Conservation (phyloP, 2,329 filamentous ascomycete genomes). For the Sarocladium kiliense region DNA sequence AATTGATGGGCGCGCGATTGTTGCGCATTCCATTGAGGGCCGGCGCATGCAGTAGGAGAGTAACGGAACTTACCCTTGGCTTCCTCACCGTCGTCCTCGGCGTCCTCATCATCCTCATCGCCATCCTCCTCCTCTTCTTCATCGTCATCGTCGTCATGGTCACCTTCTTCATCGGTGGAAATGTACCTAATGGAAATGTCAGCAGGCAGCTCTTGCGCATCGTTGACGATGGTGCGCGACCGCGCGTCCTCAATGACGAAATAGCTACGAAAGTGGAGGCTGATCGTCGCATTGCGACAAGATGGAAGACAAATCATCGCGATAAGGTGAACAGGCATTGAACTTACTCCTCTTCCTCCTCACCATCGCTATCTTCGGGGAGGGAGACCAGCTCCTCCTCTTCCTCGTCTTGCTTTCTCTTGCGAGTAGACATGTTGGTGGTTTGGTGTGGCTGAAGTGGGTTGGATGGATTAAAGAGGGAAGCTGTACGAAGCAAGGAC, state of each 20-base stretch:
- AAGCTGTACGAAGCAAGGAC: not conserved
- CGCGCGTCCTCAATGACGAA: constrained; percentile 1
- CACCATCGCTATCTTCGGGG: constrained; percentile 44
- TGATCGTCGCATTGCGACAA: not conserved
- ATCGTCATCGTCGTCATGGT: constrained; percentile 32
- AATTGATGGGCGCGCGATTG: not conserved
- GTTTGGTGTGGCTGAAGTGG: not conserved
- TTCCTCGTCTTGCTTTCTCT: constrained; percentile 56
- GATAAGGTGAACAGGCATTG: not conserved
- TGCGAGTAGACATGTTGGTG: constrained; percentile 41
- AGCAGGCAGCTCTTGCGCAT: constrained; percentile 4
- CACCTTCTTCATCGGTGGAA: constrained; percentile 34
- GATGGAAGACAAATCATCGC: not conserved
- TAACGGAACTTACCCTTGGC: constrained; percentile 27
- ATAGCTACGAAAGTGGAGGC: not conserved
- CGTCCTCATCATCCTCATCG: constrained; percentile 29
- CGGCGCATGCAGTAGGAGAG: not conserved
- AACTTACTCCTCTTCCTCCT: constrained; percentile 51
- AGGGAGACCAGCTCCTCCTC: constrained; percentile 51
- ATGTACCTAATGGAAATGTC: constrained; percentile 24
- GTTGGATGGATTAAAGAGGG: not conserved
- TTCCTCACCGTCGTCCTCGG: constrained; percentile 22
- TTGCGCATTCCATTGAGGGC: not conserved
- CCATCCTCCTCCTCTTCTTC: constrained; percentile 33
- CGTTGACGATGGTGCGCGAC: not conserved